Evolutionary conservation across 495 filamentous ascomycete genomes (phyloP), one percentile per base, ranked within the genome.

Genomic region (Aspergillus sparsus): DNA sequence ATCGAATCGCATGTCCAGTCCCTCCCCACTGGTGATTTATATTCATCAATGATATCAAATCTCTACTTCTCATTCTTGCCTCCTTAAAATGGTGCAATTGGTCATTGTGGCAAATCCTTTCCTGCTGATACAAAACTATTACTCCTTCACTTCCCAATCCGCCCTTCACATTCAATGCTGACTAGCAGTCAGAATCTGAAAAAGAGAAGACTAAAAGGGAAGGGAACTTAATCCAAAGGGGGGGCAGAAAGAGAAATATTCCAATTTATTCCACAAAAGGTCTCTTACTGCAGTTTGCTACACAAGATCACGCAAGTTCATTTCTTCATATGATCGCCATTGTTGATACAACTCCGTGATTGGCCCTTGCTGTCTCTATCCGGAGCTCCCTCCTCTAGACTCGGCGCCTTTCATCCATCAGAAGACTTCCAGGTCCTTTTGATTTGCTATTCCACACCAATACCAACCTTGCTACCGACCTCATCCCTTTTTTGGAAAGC

Each of bases 31-130:
- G 34, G 35, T 41, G 15, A 27, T 50, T 39, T 15, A 49, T 16
- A 27, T 50, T 53, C 10, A 49, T 44, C 32, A 21, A 47, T 50
- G 27, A 51, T 33, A 57, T 57, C 37, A 57, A 57, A 47, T 21
- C 45, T 12, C 53, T 49, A 7, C 11, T 58, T 37, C 27, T 37
- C 33, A 41, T 41, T 41, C n/a, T n/a, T 41, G 10, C 11, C 44
- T 21, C 16, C n/a, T n/a, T n/a, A 18, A 47, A 47, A 47, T 18
- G 27, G 44, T 47, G 67, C 67, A 64, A 68, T 68, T 71, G 67
- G 64, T 62, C 49, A 65, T 63, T 39, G 67, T 71, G 71, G 71
- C 67, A 47, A 36, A 49, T 33, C 55, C 35, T 31, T 34, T 37
- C 16, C 50, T 53, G 9, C 45, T 54, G 51, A 61, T 65, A 42